A percentile compares a stretch with the other conserved stretches of the same genome.
Evolutionary conservation across 345 rosid species (phyloP).

Genomic region (Laguncularia racemosa): DNA sequence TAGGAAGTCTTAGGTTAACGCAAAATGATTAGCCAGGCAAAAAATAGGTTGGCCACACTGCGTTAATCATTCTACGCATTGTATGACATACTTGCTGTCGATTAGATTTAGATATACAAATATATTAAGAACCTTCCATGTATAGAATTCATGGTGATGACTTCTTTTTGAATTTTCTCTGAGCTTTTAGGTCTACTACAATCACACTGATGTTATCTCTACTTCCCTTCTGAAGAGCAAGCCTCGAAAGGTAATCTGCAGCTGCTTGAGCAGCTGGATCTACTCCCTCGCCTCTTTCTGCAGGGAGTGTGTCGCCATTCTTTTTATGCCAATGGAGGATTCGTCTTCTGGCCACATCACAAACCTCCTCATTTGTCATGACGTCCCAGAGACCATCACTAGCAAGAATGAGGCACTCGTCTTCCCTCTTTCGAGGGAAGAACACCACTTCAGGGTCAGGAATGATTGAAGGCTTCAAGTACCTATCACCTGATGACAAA

Average conservation of each 20-base stretch:
- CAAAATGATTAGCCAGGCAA: conserved; percentile 2
- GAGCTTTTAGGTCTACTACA: conserved; percentile 66
- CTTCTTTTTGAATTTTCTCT: conserved; percentile 42
- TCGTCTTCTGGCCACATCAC: conserved; percentile 50
- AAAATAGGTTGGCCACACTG: conserved; percentile 10
- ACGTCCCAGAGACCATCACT: conserved; percentile 88
- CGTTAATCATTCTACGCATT: no score
- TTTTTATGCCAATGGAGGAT: conserved; percentile 61
- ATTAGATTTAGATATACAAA: no score
- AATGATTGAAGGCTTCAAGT: conserved; percentile 65
- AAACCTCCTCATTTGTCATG: conserved; percentile 59
- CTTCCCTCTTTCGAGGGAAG: conserved; percentile 50
- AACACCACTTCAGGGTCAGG: conserved; percentile 67
- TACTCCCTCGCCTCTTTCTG: conserved; percentile 28
- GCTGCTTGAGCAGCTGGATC: conserved; percentile 77
- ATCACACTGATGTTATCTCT: conserved; percentile 71
- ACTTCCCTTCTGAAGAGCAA: conserved; percentile 77
- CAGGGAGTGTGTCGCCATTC: conserved; percentile 27
- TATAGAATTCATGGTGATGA: neutral
- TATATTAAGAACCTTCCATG: neutral
- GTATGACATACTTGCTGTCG: no score
- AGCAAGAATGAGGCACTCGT: conserved; percentile 69
- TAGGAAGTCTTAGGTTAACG: neutral
- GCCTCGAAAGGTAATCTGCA: conserved; percentile 49
- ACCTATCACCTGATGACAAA: conserved; percentile 48